Base-by-base conservation (phyloP, 345 rosid genomes). In the Leavenworthia alabamica region DNA sequence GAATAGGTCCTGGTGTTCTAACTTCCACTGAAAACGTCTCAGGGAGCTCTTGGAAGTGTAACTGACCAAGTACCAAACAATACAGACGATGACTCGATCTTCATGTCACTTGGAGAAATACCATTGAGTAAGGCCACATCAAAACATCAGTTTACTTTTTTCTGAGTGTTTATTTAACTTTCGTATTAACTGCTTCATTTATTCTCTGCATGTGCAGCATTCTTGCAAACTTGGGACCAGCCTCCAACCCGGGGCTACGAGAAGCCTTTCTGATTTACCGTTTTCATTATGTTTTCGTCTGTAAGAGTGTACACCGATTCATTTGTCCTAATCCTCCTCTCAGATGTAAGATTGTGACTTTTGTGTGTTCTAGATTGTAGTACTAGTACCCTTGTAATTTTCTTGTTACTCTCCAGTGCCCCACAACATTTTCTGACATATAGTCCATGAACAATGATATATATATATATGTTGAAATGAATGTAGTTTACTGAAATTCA, bases 51-150 rank as follows among this genome's bases (percentile, higher is more conserved):
- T 14, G 77, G 61, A 22, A 63, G 33, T 26, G 28, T 26, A 26
- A 26, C 7, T 49, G 76, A 72, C 3, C 72, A 59, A 52, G 44
- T 40, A 29, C 22, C 57, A 36, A 52, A 66, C 46, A 68, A 35
- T 11, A 59, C 76, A 23, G 93, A 86, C 64, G 99, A 93, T 70
- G 99, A 93, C 72, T 78, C 96, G 0, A 93, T 93, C 60, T 93
- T 89, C 74, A 93, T 87, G 92, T 93, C 99, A 59, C 81, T 93
- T 6, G 99, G 86, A 28, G 99, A 93, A 83, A 89, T 93, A 81
- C 96, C 99, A 55, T 70, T 89, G 74, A 88, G 92, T 85, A 83
- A 75, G 89, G 22, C 49, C 62, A 41, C 70, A 61, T 68, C 59
- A 48, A 61, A 19, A 14, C 45, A 33, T 52, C 12, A 23, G 7